Base-by-base conservation (phyloP, 2,329 filamentous ascomycete species). In the Sporothrix humicola region DNA sequence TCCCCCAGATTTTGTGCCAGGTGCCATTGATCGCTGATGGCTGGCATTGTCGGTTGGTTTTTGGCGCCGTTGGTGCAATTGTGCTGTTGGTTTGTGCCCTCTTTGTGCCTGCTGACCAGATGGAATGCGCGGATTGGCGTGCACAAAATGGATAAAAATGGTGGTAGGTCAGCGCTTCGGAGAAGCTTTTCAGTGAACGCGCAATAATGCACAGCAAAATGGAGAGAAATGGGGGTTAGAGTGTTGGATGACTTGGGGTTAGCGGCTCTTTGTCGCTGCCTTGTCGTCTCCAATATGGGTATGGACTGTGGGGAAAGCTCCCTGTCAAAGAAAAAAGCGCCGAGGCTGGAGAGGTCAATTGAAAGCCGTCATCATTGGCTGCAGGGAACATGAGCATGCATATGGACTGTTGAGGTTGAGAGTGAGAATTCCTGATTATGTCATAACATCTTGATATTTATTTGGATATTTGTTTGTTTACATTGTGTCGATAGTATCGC, bases 1-100 rank as follows among this genome's bases (percentile, higher is more conserved):
- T 54, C 50, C 69, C 69, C 69, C 69, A 54, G 58, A 72, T 61
- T 61, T 61, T 42, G 58, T 17, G 10, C 2, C 52, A 54, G 50
- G 6, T 17, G 50, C 50, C 20, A 20, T 20, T 54, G 50, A 20
- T 20, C 20, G 50, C 50, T 52, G 52, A 20, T 52, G 50, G 50
- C 50, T n/a, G 50, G 15, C n/a, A 8, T 52, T 61, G 54, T 58
- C 13, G 54, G 23, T 20, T 15, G 54, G 23, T 9, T 17, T 17
- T 9, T 20, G 20, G 52, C 8, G 31, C 31, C 31, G 31, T 37
- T 5, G 31, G 31, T 5, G 7, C 31, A 37, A 37, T 37, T 37
- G 7, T 37, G 31, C 7, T 37, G 2, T 37, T 37, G 31, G 31
- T 37, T 37, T 37, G 31, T 37, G 31, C 31, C 4, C 31, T 37